A percentile compares a stretch with the other conserved stretches of the same genome.
phyloP scores from a whole-genome alignment of 352 stramenopile species.

The Phytophthora pluvialis region DNA sequence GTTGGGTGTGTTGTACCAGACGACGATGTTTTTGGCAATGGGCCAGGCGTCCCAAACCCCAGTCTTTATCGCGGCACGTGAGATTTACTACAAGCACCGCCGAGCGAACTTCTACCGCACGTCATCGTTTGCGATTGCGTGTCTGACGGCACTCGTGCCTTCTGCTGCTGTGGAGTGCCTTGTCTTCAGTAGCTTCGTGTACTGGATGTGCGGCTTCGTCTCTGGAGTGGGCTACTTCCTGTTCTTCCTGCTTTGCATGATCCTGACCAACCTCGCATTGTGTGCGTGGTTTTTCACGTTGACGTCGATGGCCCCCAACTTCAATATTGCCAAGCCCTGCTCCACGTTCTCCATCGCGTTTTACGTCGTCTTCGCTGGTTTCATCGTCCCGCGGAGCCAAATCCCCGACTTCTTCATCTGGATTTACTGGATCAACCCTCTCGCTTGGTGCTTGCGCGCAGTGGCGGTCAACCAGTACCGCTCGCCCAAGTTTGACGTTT shows the following conservation, averaged over 20 bases:
- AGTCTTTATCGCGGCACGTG: constrained; percentile 55
- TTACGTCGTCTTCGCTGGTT: constrained; percentile 34
- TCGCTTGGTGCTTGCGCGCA: constrained; percentile 48
- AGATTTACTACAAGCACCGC: constrained; percentile 79
- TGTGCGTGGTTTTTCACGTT: constrained; percentile 39
- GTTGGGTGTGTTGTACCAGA: constrained; percentile 71
- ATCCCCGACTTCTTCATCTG: constrained; percentile 50
- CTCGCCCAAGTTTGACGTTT: constrained; percentile 33
- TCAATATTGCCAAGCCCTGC: constrained; percentile 41
- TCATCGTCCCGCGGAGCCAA: constrained; percentile 22
- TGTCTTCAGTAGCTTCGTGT: constrained; percentile 82
- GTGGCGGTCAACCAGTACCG: constrained; percentile 49
- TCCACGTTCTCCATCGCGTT: constrained; percentile 38
- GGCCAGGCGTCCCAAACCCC: constrained; percentile 64
- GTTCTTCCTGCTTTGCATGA: constrained; percentile 31
- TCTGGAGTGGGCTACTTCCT: constrained; percentile 12
- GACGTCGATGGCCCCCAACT: constrained; percentile 29
- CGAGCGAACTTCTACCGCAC: constrained; percentile 87
- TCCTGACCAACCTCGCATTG: constrained; percentile 26
- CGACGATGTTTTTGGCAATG: constrained; percentile 67
- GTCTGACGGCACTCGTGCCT: constrained; percentile 18
- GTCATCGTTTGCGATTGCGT: constrained; percentile 55
- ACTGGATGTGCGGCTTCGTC: constrained; percentile 86
- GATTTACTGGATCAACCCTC: constrained; percentile 66
- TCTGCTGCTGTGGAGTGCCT: constrained; percentile 53